Evolutionary conservation across 192 early-diverging fungal species (phyloP), one percentile per base, ranked within the genome.

Genomic region (Rhizophagus clarus): DNA sequence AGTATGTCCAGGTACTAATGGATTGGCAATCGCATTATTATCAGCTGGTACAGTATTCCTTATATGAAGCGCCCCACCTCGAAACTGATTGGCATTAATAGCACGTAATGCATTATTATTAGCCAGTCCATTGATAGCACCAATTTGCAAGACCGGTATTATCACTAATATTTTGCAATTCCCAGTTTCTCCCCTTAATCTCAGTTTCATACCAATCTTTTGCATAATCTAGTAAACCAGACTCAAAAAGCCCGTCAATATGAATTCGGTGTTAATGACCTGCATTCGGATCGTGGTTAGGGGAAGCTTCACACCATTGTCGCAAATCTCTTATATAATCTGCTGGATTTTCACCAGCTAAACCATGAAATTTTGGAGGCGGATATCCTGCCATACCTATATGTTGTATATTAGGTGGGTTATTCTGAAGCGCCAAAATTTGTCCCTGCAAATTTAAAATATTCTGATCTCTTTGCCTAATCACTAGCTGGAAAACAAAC

Each of bases 41-140:
- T 69, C 34, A 37, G 22, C 29, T 69, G 67, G 67, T 37, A 37
- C 34, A 72, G 71, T 72, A 49, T 72, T 45, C 47, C 71, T 45
- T 34, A 72, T 72, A 72, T 34, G 31, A n/a, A 34, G 15, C 17
- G 37, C 31, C 40, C 71, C 37, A 49, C 71, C 71, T 72, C 71
- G 14, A 72, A 72, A 72, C 15, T 45, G 31, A 42, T 72, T 72
- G 40, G n/a, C 71, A 72, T 72, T 72, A 72, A 72, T 72, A 72
- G 71, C 71, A 72, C 71, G 71, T 45, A 72, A 45, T 49, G 37
- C 71, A 72, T 72, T 72, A 37, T 37, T 37, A 17, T 42, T 72
- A 45, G 37, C 40, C 26, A 40, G 40, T 47, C 10, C 70, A 72
- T 72, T 72, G 34, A 72, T 72, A 47, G 70, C 70, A 49, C 34